These are phyloP conservation scores for Apiospora koreana DNA, from an alignment of 2,329 filamentous ascomycete species.

Conservation along the genomic window DNA sequence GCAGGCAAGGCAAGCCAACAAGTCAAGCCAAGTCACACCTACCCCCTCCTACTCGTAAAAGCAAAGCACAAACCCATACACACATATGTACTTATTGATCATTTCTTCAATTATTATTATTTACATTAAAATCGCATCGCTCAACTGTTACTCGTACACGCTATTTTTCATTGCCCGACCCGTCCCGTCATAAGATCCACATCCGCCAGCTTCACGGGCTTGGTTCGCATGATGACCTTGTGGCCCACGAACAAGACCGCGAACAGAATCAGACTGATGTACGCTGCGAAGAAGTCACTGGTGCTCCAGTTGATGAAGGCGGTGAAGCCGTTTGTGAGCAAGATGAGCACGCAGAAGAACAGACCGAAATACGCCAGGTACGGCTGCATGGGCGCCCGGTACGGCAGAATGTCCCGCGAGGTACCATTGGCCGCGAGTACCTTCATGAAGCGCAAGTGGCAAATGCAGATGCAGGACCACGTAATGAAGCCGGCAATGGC, in stretches of 20 bases:
- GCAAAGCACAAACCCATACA: too few species aligned
- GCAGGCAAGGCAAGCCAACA: too few species aligned
- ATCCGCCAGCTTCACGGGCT: constrained; percentile 25
- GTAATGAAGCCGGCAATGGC: constrained; percentile 70
- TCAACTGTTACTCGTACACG: background rate
- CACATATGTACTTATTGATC: background rate
- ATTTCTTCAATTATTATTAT: background rate
- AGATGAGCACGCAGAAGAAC: constrained; percentile 64
- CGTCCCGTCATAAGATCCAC: constrained; percentile 31
- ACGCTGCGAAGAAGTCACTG: constrained; percentile 63
- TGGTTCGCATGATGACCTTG: constrained; percentile 46
- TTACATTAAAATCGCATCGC: background rate
- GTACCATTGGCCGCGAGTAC: constrained; percentile 58
- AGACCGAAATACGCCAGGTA: constrained; percentile 67
- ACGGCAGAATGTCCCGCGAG: constrained; percentile 58
- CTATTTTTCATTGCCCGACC: background rate
- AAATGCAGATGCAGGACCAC: constrained; percentile 67
- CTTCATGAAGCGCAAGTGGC: constrained; percentile 67
- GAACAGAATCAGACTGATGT: constrained; percentile 67
- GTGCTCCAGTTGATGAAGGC: constrained; percentile 65
- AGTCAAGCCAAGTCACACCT: too few species aligned
- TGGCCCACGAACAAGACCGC: constrained; percentile 60
- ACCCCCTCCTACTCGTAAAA: too few species aligned
- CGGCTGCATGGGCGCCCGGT: constrained; percentile 62
- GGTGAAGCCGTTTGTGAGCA: constrained; percentile 69